Evolutionary conservation across 2,329 filamentous ascomycete species (phyloP).

Genomic region (Cercospora sojina): DNA sequence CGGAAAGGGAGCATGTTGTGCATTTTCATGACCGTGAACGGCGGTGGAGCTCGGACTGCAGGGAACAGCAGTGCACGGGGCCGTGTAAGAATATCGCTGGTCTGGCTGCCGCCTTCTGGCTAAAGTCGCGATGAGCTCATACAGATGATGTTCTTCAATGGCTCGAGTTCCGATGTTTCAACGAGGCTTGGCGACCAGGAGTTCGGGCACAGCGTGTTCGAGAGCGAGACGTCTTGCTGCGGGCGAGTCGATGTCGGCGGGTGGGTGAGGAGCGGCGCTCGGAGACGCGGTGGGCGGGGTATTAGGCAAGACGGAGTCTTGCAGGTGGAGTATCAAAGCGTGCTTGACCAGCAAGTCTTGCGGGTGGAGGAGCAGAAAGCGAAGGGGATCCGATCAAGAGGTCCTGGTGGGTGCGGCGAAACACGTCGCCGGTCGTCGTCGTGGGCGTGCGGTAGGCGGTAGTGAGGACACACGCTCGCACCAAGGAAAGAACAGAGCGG

Average conservation of each 20-base stretch:
- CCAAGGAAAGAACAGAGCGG: constrained; percentile 14
- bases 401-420: neutral
- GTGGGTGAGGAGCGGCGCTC: neutral
- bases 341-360: constrained; percentile 26
- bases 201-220: constrained; percentile 1
- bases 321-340: neutral
- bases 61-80: neutral
- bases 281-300: neutral
- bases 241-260: neutral
- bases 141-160: constrained; percentile 11
- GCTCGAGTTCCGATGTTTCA: constrained; percentile 10
- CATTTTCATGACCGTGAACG: constrained; percentile 18
- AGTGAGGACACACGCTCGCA: neutral
- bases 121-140: constrained; percentile 16
- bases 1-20: constrained; percentile 34
- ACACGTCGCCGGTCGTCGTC: neutral
- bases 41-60: neutral
- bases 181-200: constrained; percentile 19
- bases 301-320: constrained; percentile 12
- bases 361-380: constrained; percentile 8
- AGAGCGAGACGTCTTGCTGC: neutral
- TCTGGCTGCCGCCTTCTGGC: constrained; percentile 18
- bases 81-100: constrained; percentile 16
- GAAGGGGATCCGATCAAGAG: constrained; percentile 1
- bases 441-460: neutral